These are phyloP conservation scores for Intubia oerlemansii DNA, from an alignment of 2,329 filamentous ascomycete species.

Conservation along the genomic window DNA sequence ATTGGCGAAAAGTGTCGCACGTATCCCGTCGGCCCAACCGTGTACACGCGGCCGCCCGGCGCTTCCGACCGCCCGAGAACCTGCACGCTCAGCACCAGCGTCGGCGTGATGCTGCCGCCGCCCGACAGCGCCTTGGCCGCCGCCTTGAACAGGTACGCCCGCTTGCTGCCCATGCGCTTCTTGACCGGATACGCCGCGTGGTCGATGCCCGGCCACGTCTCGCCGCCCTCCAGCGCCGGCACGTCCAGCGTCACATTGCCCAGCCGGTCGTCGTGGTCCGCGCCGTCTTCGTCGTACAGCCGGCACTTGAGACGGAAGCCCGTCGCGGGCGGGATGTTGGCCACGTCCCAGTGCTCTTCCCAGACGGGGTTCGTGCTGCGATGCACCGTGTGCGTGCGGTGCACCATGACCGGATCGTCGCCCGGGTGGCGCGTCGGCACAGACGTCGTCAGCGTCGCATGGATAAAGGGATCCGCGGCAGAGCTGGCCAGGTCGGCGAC, in stretches of 20 bases:
- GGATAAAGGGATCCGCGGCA: constrained; percentile 67
- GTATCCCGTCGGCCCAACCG: constrained; percentile 53
- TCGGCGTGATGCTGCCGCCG: constrained; percentile 47
- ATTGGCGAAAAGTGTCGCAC: constrained; percentile 75
- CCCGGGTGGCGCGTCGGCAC: constrained; percentile 54
- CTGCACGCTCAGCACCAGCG: constrained; percentile 51
- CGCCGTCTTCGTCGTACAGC: constrained; percentile 75
- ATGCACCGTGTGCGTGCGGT: constrained; percentile 58
- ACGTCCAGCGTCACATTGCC: constrained; percentile 64
- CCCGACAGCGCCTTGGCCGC: constrained; percentile 40
- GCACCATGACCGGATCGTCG: constrained; percentile 55
- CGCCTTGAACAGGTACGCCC: constrained; percentile 58
- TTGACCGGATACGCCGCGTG: constrained; percentile 50
- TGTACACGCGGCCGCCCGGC: constrained; percentile 52
- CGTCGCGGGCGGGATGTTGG: constrained; percentile 53
- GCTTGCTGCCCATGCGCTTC: constrained; percentile 71
- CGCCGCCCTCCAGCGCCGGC: constrained; percentile 30
- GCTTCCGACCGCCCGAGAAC: constrained; percentile 56
- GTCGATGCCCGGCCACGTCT: constrained; percentile 45
- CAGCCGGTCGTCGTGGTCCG: constrained; percentile 68
- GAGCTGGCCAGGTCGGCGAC: constrained; percentile 57
- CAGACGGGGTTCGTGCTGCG: constrained; percentile 55
- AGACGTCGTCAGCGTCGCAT: constrained; percentile 50
- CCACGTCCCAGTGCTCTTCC: constrained; percentile 74
- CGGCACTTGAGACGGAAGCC: constrained; percentile 67